These are phyloP conservation scores for Penicillium tannophilum DNA, from an alignment of 495 filamentous ascomycete genomes.

Conservation along the genomic window DNA sequence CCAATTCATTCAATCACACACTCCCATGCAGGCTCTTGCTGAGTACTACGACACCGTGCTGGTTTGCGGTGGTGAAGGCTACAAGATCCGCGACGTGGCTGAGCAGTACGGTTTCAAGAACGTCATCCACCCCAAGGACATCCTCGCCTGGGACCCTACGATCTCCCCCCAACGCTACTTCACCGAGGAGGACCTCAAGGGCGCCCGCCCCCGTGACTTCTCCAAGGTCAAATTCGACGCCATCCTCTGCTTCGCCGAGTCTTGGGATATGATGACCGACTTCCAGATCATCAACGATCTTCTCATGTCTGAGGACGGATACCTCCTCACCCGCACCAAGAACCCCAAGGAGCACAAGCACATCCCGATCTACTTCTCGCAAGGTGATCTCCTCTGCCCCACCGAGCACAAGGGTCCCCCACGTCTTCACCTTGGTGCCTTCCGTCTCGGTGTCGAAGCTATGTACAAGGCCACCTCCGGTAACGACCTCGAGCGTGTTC, in stretches of 20 bases:
- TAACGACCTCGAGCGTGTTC: slow-evolving; percentile 75
- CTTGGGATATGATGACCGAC: slow-evolving; percentile 79
- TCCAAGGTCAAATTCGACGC: slow-evolving; percentile 75
- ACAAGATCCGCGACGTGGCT: slow-evolving; percentile 82
- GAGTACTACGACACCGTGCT: slow-evolving; percentile 83
- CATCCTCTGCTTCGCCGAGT: slow-evolving; percentile 81
- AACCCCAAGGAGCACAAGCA: slow-evolving; percentile 55
- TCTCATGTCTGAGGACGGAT: slow-evolving; percentile 69
- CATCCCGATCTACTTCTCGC: slow-evolving; percentile 77
- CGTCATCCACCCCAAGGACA: slow-evolving; percentile 85
- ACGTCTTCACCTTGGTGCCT: slow-evolving; percentile 73
- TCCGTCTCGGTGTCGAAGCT: slow-evolving; percentile 75
- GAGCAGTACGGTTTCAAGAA: slow-evolving; percentile 88
- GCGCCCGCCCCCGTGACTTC: slow-evolving; percentile 68
- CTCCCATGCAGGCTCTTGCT: slow-evolving; percentile 88
- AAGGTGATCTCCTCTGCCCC: slow-evolving; percentile 74
- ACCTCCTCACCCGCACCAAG: slow-evolving; percentile 64
- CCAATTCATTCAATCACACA: slow-evolving; percentile 94
- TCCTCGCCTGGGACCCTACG: slow-evolving; percentile 79
- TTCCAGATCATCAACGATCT: slow-evolving; percentile 85
- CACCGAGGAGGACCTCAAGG: slow-evolving; percentile 64
- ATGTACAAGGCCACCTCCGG: slow-evolving; percentile 78
- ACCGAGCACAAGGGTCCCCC: slow-evolving; percentile 71
- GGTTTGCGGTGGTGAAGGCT: slow-evolving; percentile 85
- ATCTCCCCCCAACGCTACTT: slow-evolving; percentile 82